phyloP scores from a whole-genome alignment of 805 yeast species.

The Spathaspora arborariae region DNA sequence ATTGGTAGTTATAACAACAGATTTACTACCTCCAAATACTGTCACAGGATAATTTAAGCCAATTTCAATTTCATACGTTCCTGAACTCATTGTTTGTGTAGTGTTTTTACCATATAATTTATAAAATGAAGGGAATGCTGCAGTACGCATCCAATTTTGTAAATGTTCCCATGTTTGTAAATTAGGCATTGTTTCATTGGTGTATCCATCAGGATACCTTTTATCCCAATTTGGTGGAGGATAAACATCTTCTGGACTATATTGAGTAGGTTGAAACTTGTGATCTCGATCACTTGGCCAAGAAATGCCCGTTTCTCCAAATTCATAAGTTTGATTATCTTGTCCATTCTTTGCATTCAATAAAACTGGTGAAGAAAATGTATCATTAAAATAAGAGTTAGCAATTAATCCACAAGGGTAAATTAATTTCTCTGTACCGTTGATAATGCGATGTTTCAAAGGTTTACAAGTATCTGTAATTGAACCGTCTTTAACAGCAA shows the following conservation, averaged over 20 bases:
- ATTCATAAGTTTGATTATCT: slow-evolving; percentile 39
- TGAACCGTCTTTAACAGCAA: slow-evolving; percentile 51
- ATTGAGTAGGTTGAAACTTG: slow-evolving; percentile 69
- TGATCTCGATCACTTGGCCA: slow-evolving; percentile 73
- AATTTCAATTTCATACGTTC: slow-evolving; percentile 66
- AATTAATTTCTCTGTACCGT: slow-evolving; percentile 38
- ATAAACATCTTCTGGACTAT: slow-evolving; percentile 64
- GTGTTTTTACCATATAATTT: slow-evolving; percentile 78
- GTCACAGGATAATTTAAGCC: slow-evolving; percentile 79
- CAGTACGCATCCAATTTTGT: slow-evolving; percentile 98
- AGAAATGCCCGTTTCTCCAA: slow-evolving; percentile 63
- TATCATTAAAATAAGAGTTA: slow-evolving; percentile 87
- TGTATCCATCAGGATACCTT: slow-evolving; percentile 82
- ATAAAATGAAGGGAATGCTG: slow-evolving; percentile 86
- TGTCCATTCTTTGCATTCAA: slow-evolving; percentile 43
- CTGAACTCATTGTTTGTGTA: slow-evolving; percentile 49
- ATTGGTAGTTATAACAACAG: slow-evolving; percentile 75
- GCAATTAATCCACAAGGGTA: slow-evolving; percentile 97
- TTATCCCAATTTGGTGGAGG: slow-evolving; percentile 94
- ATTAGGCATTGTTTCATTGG: slow-evolving; percentile 75
- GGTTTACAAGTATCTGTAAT: slow-evolving; percentile 43
- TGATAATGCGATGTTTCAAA: slow-evolving; percentile 34
- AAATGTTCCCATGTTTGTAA: slow-evolving; percentile 74
- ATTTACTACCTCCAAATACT: slow-evolving; percentile 84
- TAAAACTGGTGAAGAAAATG: slow-evolving; percentile 54